phyloP scores from a whole-genome alignment of 768 basidiomycete species.

The Termitomyces sp. region DNA sequence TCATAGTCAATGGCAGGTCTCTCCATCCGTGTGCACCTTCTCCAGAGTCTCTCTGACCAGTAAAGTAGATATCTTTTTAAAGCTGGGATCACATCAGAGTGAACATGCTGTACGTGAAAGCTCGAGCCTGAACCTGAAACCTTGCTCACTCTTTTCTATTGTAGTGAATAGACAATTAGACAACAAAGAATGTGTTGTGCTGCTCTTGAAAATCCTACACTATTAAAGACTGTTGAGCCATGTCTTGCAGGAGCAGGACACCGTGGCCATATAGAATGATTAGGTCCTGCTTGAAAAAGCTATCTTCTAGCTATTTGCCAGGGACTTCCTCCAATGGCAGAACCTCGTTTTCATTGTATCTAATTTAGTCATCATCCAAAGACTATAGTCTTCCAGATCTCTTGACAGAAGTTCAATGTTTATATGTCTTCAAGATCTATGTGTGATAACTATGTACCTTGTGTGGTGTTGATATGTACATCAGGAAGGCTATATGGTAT shows the following conservation, averaged over 20 bases:
- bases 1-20: conserved; percentile 49
- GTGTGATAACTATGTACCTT: not conserved
- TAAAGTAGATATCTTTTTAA: conserved; percentile 93
- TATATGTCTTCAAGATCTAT: not conserved
- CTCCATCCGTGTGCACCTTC: conserved; percentile 89
- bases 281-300: no score
- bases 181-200: conserved; percentile 97
- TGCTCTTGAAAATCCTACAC: conserved; percentile 85
- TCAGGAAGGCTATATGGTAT: not conserved
- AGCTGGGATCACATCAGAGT: conserved; percentile 94
- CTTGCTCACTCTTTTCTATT: not conserved
- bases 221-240: conserved; percentile 85
- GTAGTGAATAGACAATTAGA: conserved; percentile 97
- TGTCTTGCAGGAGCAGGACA: conserved; percentile 32
- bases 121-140: not conserved
- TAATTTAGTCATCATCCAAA: not conserved
- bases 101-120: conserved; percentile 69
- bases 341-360: not conserved
- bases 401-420: not conserved
- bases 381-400: no score
- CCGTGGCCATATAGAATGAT: conserved; percentile 20
- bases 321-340: not conserved
- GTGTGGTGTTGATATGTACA: not conserved
- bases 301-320: conserved; percentile 7
- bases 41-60: conserved; percentile 84